Evolutionary conservation across 2,329 filamentous ascomycete genomes (phyloP), one percentile per base, ranked within the genome.

Genomic region (Claviceps pazoutovae): DNA sequence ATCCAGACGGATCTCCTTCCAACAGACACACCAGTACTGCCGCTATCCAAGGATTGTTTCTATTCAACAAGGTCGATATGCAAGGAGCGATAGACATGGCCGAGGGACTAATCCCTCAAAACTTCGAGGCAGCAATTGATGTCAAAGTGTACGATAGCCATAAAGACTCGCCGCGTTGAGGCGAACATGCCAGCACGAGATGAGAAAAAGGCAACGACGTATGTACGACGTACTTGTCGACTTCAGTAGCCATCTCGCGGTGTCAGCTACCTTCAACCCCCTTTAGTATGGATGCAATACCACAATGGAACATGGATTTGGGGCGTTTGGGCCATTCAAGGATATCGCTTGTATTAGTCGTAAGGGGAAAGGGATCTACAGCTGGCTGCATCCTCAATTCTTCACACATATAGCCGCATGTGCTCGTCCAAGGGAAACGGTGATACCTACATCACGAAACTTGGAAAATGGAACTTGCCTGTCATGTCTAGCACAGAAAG

Each of bases 11-110:
- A 3, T 70, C 71, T 52, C 64, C 70, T 2, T 73, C 69, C 4
- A 67, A 70, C 42, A 72, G 73, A 46, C 71, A 71, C 53, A 86
- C 88, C 16, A 97, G 90, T 64, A 90, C 91, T 4, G 93, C 93
- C 30, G 88, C 89, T 21, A 81, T 98, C 34, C 93, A 98, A 68
- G 93, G 93, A 0, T 69, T 98, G 45, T 98, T 98, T 67, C 67
- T 97, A 65, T 95, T 94, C 66, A 94, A 97, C 69, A 98, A 98
- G 71, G 86, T 84, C 56, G 79, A 95, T 60, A 86, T 90, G 74
- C 76, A 89, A 58, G 89, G 91, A 2, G 91, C 91, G 14, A 90
- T 97, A 57, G 71, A 73, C 16, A 89, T 86, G 83, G 84, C 83
- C 1, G 82, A 86, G 55, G 79, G 76, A 2, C 68, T 88, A 53